These are phyloP conservation scores for Sporothrix variecibatus DNA, from an alignment of 2,329 filamentous ascomycete genomes.

Conservation along the genomic window DNA sequence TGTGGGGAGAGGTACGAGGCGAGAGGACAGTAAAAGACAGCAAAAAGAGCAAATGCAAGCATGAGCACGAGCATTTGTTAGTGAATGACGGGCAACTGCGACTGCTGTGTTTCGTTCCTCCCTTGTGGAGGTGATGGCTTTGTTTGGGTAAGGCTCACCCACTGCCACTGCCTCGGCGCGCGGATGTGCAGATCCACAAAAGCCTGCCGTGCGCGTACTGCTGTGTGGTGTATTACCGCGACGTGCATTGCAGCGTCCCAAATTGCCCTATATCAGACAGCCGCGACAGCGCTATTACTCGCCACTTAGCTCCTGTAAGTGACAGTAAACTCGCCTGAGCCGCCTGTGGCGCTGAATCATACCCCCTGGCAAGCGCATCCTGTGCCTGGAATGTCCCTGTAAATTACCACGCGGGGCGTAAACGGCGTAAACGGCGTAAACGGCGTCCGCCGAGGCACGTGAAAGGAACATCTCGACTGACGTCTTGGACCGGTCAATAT, in stretches of 20 bases:
- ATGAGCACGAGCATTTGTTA: not conserved
- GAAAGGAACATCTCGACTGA: not conserved
- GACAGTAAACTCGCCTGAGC: not conserved
- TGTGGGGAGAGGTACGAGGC: not conserved
- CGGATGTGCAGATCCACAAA: slow-evolving; percentile 14
- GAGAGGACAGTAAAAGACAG: not conserved
- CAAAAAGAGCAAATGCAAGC: not conserved
- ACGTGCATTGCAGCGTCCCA: not conserved
- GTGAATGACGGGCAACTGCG: not conserved
- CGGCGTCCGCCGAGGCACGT: slow-evolving; percentile 22
- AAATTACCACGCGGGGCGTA: not conserved
- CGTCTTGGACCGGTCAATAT: not conserved
- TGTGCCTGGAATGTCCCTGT: slow-evolving; percentile 18
- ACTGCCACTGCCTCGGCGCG: slow-evolving; percentile 20
- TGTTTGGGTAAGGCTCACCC: slow-evolving; percentile 10
- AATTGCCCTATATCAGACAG: slow-evolving; percentile 6
- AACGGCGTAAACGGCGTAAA: not conserved
- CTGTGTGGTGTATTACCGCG: not conserved
- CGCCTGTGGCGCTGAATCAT: slow-evolving; percentile 10
- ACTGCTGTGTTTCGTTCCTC: not conserved
- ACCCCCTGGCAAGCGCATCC: not conserved
- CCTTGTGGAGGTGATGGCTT: slow-evolving; percentile 6
- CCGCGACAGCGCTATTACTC: not conserved
- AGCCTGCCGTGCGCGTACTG: not conserved
- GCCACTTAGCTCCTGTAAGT: not conserved